Percentiles rank a stretch among this genome's conserved stretches.
phyloP scores from a whole-genome alignment of 352 stramenopile genomes.

The Chrysophaeum taylorii region DNA sequence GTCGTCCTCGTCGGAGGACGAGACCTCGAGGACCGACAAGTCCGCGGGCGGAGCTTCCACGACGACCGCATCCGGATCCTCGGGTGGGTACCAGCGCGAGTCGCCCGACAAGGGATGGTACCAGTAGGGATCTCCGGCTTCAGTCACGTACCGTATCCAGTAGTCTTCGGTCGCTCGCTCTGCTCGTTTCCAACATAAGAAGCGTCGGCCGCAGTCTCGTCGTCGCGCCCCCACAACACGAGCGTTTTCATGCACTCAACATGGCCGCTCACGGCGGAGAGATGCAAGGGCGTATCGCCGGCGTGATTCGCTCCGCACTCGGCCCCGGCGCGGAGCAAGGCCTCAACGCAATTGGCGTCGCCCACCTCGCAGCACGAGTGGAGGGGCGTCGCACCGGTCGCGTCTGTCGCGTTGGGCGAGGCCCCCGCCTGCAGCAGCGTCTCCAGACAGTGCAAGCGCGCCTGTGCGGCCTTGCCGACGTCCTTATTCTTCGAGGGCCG shows the following conservation, averaged over 20 bases:
- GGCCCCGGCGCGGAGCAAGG: not conserved
- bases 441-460: not conserved
- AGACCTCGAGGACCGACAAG: not conserved
- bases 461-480: too few relatives aligned
- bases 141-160: not conserved
- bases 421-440: not conserved
- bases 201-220: not conserved
- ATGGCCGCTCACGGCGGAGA: not conserved
- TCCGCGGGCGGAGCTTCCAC: not conserved
- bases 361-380: not conserved
- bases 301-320: not conserved
- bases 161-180: too few relatives aligned
- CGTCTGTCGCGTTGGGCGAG: not conserved
- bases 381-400: not conserved
- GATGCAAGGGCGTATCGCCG: not conserved
- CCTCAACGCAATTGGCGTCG: not conserved
- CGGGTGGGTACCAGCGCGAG: not conserved
- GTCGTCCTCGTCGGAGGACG: not conserved
- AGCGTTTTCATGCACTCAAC: conserved; percentile 1
- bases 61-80: not conserved
- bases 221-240: not conserved
- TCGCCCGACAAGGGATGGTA: not conserved
- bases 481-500: too few relatives aligned
- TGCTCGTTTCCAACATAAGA: too few relatives aligned
- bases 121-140: not conserved